Conservation (phyloP, 2,329 filamentous ascomycete genomes). For the Hawksworthiomyces lignivorus region DNA sequence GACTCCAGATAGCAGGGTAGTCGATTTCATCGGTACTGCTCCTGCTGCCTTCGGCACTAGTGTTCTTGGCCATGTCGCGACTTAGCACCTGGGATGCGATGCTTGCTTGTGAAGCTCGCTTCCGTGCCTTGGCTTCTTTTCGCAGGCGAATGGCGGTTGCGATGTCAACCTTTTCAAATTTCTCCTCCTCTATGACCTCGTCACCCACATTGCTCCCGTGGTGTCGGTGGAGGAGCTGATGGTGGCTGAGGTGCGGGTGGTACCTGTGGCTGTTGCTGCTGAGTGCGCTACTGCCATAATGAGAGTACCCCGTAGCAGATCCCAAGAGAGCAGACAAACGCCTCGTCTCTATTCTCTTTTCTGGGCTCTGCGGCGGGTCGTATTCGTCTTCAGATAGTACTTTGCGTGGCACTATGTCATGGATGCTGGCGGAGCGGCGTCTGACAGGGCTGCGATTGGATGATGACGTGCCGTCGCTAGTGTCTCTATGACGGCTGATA, state of each 20-base stretch:
- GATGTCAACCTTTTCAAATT: conserved; percentile 18
- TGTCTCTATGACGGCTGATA: background rate
- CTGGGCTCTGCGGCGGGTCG: background rate
- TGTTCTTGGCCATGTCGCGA: conserved; percentile 3
- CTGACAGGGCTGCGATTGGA: background rate
- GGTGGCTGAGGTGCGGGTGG: conserved; percentile 1
- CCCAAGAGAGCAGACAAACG: conserved; percentile 10
- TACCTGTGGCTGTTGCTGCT: conserved; percentile 5
- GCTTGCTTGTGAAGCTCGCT: conserved; percentile 15
- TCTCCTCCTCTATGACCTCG: conserved; percentile 18
- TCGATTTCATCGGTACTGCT: background rate
- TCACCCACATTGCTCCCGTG: conserved; percentile 10
- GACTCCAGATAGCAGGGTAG: too few species aligned
- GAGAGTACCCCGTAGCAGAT: background rate
- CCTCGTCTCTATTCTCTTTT: conserved; percentile 3
- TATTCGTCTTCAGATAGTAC: background rate
- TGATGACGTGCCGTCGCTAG: background rate
- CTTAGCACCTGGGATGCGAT: background rate
- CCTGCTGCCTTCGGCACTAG: background rate
- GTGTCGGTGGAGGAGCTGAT: background rate
- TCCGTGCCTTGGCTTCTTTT: conserved; percentile 24
- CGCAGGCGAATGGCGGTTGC: conserved; percentile 22
- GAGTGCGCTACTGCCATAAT: background rate
- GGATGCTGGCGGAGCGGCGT: background rate
- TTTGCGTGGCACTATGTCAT: background rate